Percentiles rank a stretch among this genome's conserved stretches.
Conservation (phyloP, 2,329 filamentous ascomycete species). For the Nemania abortiva region DNA sequence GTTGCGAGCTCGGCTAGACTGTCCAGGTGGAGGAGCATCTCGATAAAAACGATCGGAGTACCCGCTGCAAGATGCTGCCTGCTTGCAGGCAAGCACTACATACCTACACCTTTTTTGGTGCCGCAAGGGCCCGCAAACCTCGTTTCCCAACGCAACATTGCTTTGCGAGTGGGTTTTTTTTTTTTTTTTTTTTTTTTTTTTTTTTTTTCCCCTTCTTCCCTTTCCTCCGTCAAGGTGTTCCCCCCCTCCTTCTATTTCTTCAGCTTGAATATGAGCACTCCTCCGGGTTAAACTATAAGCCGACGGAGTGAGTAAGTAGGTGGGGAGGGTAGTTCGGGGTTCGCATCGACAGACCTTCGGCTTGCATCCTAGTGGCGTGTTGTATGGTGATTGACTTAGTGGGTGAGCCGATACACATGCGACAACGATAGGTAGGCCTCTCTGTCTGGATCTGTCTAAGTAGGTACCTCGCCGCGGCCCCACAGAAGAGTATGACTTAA, state of each 20-base stretch:
- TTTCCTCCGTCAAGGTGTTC: not conserved
- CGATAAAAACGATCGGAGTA: conserved; percentile 29
- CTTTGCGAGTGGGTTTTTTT: conserved; percentile 1
- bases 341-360: conserved; percentile 20
- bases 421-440: conserved; percentile 1
- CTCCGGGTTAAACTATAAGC: conserved; percentile 1
- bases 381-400: conserved; percentile 22
- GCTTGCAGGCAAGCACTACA: conserved; percentile 19
- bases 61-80: conserved; percentile 37
- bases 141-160: conserved; percentile 13
- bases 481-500: not conserved
- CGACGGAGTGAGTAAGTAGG: conserved; percentile 8
- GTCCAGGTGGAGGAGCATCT: conserved; percentile 11
- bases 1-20: conserved; percentile 9
- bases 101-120: not conserved
- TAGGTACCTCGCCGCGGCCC: conserved; percentile 18
- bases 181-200: not conserved
- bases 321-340: conserved; percentile 2
- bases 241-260: not conserved
- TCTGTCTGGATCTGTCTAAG: too few relatives aligned
- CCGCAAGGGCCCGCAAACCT: conserved; percentile 11
- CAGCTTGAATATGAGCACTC: not conserved
- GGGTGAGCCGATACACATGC: conserved; percentile 29
- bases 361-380: conserved; percentile 29
- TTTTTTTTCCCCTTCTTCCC: not conserved